These are phyloP conservation scores for Trichosporon ovoides DNA, from an alignment of 1,284 basidiomycete genomes.

Conservation along the genomic window DNA sequence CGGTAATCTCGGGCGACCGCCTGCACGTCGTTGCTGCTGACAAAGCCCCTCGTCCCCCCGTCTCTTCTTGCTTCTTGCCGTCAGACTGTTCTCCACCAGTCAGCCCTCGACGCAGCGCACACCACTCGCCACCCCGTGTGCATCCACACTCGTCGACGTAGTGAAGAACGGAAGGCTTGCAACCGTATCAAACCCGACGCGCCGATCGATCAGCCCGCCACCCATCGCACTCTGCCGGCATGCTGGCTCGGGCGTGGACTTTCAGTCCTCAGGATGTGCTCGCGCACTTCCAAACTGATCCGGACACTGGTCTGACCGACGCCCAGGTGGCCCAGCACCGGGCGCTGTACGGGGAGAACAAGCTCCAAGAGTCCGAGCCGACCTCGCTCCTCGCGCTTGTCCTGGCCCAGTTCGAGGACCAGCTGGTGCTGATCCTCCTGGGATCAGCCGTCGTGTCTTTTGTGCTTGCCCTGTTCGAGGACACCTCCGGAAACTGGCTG, in stretches of 20 bases:
- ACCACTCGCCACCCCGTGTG: too few species aligned
- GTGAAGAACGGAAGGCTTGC: too few species aligned
- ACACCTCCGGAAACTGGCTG: slow-evolving; percentile 58
- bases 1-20: background rate
- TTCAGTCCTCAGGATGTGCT: slow-evolving; percentile 40
- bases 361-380: slow-evolving; percentile 75
- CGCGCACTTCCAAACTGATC: slow-evolving; percentile 39
- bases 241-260: slow-evolving; percentile 49
- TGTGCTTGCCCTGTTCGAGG: slow-evolving; percentile 78
- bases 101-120: too few species aligned
- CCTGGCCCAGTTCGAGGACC: slow-evolving; percentile 96
- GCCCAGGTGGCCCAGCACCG: slow-evolving; percentile 60
- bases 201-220: background rate
- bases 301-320: slow-evolving; percentile 38
- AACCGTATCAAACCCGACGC: too few species aligned
- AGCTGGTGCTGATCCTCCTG: slow-evolving; percentile 88
- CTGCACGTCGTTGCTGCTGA: too few species aligned
- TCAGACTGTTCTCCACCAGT: too few species aligned
- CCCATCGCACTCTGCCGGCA: slow-evolving; percentile 12
- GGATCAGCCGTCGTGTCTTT: slow-evolving; percentile 87
- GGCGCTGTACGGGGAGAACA: slow-evolving; percentile 76
- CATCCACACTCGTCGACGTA: too few species aligned
- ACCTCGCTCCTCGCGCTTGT: slow-evolving; percentile 91
- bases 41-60: too few species aligned
- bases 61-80: too few species aligned